Evolutionary conservation across 169 alveolate species (phyloP).

Genomic region (Plasmodium adleri): DNA sequence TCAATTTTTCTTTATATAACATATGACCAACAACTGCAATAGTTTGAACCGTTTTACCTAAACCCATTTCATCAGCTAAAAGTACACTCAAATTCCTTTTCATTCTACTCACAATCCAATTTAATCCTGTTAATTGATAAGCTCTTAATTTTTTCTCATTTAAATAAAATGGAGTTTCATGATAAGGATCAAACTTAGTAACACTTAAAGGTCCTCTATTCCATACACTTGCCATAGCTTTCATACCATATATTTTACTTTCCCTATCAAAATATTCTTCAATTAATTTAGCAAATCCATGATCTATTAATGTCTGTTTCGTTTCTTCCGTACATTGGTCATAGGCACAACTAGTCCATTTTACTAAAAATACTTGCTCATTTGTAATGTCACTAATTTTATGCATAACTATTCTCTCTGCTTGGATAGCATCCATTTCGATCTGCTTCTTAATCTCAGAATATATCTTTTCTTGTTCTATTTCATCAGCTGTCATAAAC

Average conservation of each 20-base stretch:
- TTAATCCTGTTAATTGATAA: slow-evolving; percentile 95
- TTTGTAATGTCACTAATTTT: slow-evolving; percentile 73
- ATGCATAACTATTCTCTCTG: slow-evolving; percentile 90
- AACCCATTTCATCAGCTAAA: slow-evolving; percentile 97
- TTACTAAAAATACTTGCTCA: slow-evolving; percentile 86
- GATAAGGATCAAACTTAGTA: slow-evolving; percentile 91
- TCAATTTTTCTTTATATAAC: slow-evolving; percentile 87
- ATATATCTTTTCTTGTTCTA: slow-evolving; percentile 91
- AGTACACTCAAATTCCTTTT: slow-evolving; percentile 94
- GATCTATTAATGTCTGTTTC: slow-evolving; percentile 87
- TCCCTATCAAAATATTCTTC: slow-evolving; percentile 87
- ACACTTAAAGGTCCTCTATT: slow-evolving; percentile 87
- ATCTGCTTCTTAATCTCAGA: slow-evolving; percentile 90
- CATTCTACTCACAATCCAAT: slow-evolving; percentile 96
- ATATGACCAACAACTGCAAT: slow-evolving; percentile 94
- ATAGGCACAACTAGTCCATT: slow-evolving; percentile 92
- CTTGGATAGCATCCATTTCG: slow-evolving; percentile 91
- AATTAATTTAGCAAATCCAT: slow-evolving; percentile 85
- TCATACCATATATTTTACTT: slow-evolving; percentile 84
- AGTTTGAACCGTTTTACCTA: slow-evolving; percentile 96
- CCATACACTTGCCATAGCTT: slow-evolving; percentile 85
- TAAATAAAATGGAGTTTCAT: slow-evolving; percentile 90
- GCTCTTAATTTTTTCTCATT: slow-evolving; percentile 90
- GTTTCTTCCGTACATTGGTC: slow-evolving; percentile 94
- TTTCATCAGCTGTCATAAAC: slow-evolving; percentile 92